Conservation (phyloP, 208 protist genomes). For the Wallacemonas collosoma region DNA sequence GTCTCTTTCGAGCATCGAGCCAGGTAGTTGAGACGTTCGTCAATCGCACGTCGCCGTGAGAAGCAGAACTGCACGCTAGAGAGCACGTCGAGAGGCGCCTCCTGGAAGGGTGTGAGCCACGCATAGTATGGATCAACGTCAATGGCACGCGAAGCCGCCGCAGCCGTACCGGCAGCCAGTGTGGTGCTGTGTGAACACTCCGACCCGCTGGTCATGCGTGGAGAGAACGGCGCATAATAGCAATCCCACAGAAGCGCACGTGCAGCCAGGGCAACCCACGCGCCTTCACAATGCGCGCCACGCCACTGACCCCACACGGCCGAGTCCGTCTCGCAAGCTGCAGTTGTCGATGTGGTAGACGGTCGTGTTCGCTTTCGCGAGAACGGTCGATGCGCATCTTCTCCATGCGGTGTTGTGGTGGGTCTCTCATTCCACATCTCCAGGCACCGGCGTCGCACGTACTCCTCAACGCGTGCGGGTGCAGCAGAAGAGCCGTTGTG, state of each 20-base stretch:
- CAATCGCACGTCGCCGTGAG: conserved; percentile 46
- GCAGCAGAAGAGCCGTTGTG: conserved; percentile 20
- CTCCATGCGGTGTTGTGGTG: background rate
- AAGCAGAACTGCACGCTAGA: conserved; percentile 36
- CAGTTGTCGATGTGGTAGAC: background rate
- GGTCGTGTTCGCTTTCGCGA: conserved; percentile 2
- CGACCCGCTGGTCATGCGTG: background rate
- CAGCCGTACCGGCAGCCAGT: background rate
- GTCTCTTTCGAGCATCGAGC: conserved; percentile 43
- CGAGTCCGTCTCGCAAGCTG: background rate
- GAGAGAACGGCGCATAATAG: conserved; percentile 38
- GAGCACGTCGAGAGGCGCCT: conserved; percentile 56
- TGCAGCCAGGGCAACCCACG: conserved; percentile 65
- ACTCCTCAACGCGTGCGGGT: conserved; percentile 41
- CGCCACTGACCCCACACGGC: conserved; percentile 34
- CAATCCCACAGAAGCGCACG: conserved; percentile 67
- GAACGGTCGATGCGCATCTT: too few species aligned
- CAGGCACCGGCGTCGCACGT: conserved; percentile 48
- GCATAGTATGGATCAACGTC: conserved; percentile 16
- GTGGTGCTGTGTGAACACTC: background rate
- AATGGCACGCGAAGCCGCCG: too few species aligned
- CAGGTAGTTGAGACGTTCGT: conserved; percentile 47
- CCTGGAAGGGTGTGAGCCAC: conserved; percentile 76
- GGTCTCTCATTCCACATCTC: conserved; percentile 21
- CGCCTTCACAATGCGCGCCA: conserved; percentile 77